Base-by-base conservation (phyloP, 140 eudicot genomes). In the Oenanthe javanica region DNA sequence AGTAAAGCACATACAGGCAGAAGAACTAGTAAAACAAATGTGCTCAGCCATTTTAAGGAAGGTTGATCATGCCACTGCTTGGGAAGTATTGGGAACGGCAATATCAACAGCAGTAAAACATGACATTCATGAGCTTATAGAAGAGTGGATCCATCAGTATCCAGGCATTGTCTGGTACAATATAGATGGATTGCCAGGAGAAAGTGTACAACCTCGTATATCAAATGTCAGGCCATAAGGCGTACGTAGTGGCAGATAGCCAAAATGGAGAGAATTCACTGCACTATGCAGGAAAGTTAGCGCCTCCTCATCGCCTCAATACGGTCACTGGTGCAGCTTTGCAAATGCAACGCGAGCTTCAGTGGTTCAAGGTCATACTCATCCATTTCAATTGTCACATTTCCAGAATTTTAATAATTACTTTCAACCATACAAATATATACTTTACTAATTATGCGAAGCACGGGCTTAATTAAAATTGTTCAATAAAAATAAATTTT, bases 151-250 rank as follows among this genome's bases (percentile, higher is more conserved):
- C 48, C 25, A 23, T 9, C 47, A 72, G 12, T 72, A 72, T 72
- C 77, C 77, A 2, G 52, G 77, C 51, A 46, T 72, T 4, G 15
- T 72, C 12, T 42, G 76, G 76, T 72, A 42, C 31, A 19, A 19
- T 13, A 46, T 72, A 6, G n/a, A 19, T 36, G 77, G 54, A 19
- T 19, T 43, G 89, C 15, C 87, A 88, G 2, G 79, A 55, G 45
- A 80, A 83, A 77, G 86, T 88, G n/a, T 85, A 81, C 80, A 85
- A 83, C 4, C 80, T 88, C 59, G 55, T 88, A 42, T 79, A 88
- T 69, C 86, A 88, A 59, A 85, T 83, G 51, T 86, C 87, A 10
- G 83, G 87, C 9, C 79, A 78, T 72, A 88, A 85, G 77, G 89
- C 83, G 31, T 83, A 81, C 18, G 82, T 82, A n/a, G 76, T 84